Percentiles rank a stretch among this genome's conserved stretches.
phyloP scores from a whole-genome alignment of 805 yeast species.

The Phaffomyces antillensis region DNA sequence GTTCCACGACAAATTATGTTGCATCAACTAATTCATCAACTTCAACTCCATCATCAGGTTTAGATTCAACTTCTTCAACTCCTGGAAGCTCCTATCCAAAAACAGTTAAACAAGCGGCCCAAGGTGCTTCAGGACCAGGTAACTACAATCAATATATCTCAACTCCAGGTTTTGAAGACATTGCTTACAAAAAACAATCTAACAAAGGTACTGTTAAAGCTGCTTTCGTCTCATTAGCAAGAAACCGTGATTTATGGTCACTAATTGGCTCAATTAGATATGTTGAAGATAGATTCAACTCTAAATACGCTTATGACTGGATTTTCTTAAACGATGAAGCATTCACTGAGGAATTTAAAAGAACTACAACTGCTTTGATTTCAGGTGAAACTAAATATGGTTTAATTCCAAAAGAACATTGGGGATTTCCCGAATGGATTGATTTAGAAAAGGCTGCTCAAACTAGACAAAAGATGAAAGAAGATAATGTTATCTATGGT shows the following conservation, averaged over 20 bases:
- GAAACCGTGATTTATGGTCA: constrained; percentile 56
- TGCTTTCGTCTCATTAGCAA: constrained; percentile 60
- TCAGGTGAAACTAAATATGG: constrained; percentile 63
- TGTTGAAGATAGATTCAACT: constrained; percentile 64
- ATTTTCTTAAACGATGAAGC: constrained; percentile 67
- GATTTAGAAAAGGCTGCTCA: constrained; percentile 43
- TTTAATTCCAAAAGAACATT: constrained; percentile 49
- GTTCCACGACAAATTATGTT: constrained; percentile 20
- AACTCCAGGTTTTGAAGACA: constrained; percentile 10
- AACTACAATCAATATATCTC: constrained; percentile 7
- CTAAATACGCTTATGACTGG: constrained; percentile 64
- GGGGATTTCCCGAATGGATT: constrained; percentile 66
- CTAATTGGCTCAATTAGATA: constrained; percentile 54
- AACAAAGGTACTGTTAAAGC: constrained; percentile 38
- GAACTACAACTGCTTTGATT: constrained; percentile 39
- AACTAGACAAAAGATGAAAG: constrained; percentile 38
- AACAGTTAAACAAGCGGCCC: constrained; percentile 8
- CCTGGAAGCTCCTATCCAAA: not conserved
- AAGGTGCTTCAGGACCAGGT: constrained; percentile 11
- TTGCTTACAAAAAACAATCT: constrained; percentile 18
- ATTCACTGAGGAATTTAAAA: constrained; percentile 50
- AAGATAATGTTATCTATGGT: constrained; percentile 48
- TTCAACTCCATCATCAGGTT: not conserved
- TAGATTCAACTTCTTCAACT: not conserved
- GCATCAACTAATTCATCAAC: constrained; percentile 8